Evolutionary conservation across 176 grass and related monocot genomes (phyloP), one percentile per base, ranked within the genome.

Genomic region (Oryza rufipogon): DNA sequence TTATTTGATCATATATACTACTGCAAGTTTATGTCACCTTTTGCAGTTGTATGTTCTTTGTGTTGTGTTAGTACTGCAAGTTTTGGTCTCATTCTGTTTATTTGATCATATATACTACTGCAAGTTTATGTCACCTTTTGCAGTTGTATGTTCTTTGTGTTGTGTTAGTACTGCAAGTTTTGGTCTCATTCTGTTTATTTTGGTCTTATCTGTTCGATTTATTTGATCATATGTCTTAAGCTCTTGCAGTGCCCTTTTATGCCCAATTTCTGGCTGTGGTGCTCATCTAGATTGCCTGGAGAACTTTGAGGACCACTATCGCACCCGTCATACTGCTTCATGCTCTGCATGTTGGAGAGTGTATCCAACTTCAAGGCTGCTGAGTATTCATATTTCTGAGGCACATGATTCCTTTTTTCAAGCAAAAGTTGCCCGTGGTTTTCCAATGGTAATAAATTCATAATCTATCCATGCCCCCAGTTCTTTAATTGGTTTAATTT

Each of bases 381-480:
- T 99, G 14, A 96, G 87, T 75, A 92, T 96, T 78, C 96, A 99
- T 88, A 80, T 99, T 58, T 99, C 96, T 42, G 96, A 96, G 83
- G 88, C 89, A 7, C 96, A 99, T 69, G 96, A 99, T 87, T 99
- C 96, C 0, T 99, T 96, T 73, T 99, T 96, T 56, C 88, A 96
- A 89, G 93, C 93, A 82, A 94, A 99, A 87, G 96, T 94, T 69
- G 87, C 93, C 16, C 87, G 86, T 48, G 96, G 96, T 80, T 99
- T 92, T 90, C 89, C 91, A 51, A 96, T 99, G 93, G 96, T 94
- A 96, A 80, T 86, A 63, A 3, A 63, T 23, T 63, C n/a, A 23
- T 63, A 28, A 68, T 75, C 8, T 79, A 15, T 86, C 45, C 30
- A 22, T 61, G 30, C 67, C 19, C 19, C 8, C 17, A 15, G 23